Percentiles rank a stretch among this genome's conserved stretches.
Conservation (phyloP, 2,329 filamentous ascomycete species). For the Exophiala mesophila region DNA sequence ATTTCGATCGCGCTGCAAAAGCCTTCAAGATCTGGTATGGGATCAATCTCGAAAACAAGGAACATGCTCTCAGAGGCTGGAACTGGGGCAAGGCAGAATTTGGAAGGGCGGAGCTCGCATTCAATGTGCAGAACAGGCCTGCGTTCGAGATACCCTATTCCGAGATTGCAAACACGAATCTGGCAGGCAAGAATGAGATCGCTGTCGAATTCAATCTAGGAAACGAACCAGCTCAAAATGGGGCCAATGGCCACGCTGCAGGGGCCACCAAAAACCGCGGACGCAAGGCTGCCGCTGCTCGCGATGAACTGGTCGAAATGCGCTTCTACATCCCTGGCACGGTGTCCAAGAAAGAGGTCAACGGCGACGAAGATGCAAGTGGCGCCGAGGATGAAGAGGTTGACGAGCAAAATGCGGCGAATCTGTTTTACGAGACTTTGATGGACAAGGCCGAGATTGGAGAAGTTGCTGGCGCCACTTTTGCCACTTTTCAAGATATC, state of each 20-base stretch:
- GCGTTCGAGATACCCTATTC: conserved; percentile 96
- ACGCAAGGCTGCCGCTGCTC: conserved; percentile 81
- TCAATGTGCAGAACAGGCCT: conserved; percentile 94
- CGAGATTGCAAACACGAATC: conserved; percentile 94
- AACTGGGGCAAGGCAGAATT: conserved; percentile 99
- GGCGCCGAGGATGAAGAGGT: conserved; percentile 63
- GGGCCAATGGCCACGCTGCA: conserved; percentile 67
- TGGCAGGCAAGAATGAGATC: conserved; percentile 96
- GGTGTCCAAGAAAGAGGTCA: conserved; percentile 65
- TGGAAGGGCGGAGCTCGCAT: conserved; percentile 86
- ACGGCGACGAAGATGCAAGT: conserved; percentile 55
- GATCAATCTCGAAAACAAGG: conserved; percentile 82
- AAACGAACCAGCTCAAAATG: conserved; percentile 64
- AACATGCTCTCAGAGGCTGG: conserved; percentile 94
- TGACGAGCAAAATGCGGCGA: conserved; percentile 91
- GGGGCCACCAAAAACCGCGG: conserved; percentile 68
- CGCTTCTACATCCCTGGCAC: conserved; percentile 96
- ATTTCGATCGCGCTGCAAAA: conserved; percentile 84
- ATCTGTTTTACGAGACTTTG: conserved; percentile 94
- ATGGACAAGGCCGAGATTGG: conserved; percentile 99
- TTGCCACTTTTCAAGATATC: conserved; percentile 93
- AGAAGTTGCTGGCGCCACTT: conserved; percentile 96
- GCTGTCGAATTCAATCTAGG: conserved; percentile 87
- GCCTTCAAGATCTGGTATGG: conserved; percentile 99
- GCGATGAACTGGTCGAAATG: conserved; percentile 96